Base-by-base conservation (phyloP, 2,329 filamentous ascomycete species). In the Pezizomycotina sp. region DNA sequence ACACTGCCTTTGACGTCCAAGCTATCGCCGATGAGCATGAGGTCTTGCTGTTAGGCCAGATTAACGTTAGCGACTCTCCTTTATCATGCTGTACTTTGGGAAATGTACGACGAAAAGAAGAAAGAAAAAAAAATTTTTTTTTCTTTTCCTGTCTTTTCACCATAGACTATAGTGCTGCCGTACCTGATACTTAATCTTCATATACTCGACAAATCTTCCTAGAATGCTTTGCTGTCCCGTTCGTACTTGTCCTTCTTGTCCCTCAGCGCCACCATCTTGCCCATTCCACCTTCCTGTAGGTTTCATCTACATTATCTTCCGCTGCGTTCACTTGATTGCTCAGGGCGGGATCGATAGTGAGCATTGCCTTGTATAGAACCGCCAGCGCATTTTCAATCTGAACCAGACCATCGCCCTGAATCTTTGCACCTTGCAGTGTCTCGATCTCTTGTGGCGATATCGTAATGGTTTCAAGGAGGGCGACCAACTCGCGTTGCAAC, bases 211-310 rank as follows among this genome's bases (percentile, higher is more conserved):
- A 9, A 93, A 63, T 29, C 84, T 71, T 43, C 74, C 51, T 92
- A 68, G 54, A 95, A 93, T 34, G 69, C 60, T 14, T 66, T 62
- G 48, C 76, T 82, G 54, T 92, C 80, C 9, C 72, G 65, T 38
- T 75, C 64, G 52, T 93, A 98, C 54, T 81, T 76, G 46, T 91
- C 78, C 56, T 83, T 89, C 67, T 92, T 93, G 57, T 95, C 83
- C 49, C 83, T 80, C 16, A 98, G 71, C 25, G 92, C 84, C 36
- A 80, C 74, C 86, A 98, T 95, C 48, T 81, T 77, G 21, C 80
- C 66, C 31, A 75, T 60, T 43, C 73, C 81, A 45, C 77, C 82
- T 55, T 40, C 65, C 63, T 10, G 60, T 52, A 36, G 65, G 43
- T 15, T 15, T 27, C 23, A 8, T 40, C 41, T 6, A 39, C 41